A percentile compares a stretch with the other conserved stretches of the same genome.
phyloP scores from a whole-genome alignment of 1,284 basidiomycete genomes.

The Tilletia indica region DNA sequence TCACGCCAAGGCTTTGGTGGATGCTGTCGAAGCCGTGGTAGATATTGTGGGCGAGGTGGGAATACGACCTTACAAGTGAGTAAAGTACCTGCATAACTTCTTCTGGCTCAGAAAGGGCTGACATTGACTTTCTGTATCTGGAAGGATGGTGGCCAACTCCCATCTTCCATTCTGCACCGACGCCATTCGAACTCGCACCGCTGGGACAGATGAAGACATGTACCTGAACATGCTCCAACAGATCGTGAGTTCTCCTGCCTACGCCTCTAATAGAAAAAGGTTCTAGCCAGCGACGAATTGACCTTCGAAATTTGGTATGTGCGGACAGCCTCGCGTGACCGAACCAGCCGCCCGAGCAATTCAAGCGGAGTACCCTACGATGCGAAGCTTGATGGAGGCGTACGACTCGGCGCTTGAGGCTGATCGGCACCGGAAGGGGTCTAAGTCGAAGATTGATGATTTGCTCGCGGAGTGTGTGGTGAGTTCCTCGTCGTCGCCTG shows the following conservation, averaged over 20 bases:
- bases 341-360: not conserved
- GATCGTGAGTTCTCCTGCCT: not conserved
- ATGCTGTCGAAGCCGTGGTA: conserved; percentile 4
- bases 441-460: not conserved
- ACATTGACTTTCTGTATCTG: not conserved
- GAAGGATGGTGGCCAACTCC: conserved; percentile 15
- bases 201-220: not conserved
- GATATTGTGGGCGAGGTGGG: conserved; percentile 8
- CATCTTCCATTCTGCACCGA: conserved; percentile 14
- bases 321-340: conserved; percentile 5
- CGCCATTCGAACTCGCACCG: not conserved
- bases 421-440: not conserved
- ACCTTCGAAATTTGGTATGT: not conserved
- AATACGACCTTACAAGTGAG: conserved; percentile 16
- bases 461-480: not conserved
- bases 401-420: not conserved
- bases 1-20: conserved; percentile 8
- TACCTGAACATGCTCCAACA: conserved; percentile 9
- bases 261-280: not conserved
- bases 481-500: not conserved
- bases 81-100: not conserved
- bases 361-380: not conserved
- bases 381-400: conserved; percentile 10
- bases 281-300: not conserved
- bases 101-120: not conserved